Evolutionary conservation across 179 eudicot genomes (phyloP).

Genomic region (Nepenthes alata): DNA sequence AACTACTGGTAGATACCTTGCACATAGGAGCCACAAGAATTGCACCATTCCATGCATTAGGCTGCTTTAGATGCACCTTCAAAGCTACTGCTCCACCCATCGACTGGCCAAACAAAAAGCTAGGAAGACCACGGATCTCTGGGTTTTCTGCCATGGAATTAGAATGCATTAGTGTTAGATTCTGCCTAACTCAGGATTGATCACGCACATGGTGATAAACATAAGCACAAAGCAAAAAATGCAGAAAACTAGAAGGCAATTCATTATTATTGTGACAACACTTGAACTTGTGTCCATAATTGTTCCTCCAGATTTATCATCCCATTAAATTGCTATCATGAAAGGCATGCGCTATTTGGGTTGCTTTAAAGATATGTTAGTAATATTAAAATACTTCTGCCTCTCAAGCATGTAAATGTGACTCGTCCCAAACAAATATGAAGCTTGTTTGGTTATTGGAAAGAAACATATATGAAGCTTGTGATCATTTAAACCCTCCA

Average conservation of each 20-base stretch:
- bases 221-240: background rate
- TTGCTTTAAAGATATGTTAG: too few relatives aligned
- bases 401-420: too few relatives aligned
- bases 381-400: too few relatives aligned
- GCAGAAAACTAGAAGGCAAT: background rate
- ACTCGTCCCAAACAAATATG: too few relatives aligned
- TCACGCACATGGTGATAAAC: too few relatives aligned
- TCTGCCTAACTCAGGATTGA: background rate
- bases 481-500: background rate
- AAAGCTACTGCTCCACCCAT: constrained; percentile 98
- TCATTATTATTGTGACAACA: too few relatives aligned
- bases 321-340: too few relatives aligned
- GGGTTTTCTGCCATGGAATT: constrained; percentile 47
- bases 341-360: too few relatives aligned
- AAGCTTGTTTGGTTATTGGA: too few relatives aligned
- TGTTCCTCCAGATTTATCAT: too few relatives aligned
- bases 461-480: background rate
- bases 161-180: background rate
- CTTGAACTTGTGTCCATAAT: too few relatives aligned
- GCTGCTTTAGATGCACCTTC: constrained; percentile 83
- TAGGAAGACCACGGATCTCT: constrained; percentile 41
- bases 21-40: constrained; percentile 97
- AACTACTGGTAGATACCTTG: constrained; percentile 39
- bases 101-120: constrained; percentile 80
- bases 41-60: constrained; percentile 83